Conservation (phyloP, 257 asterid species). For the Fraxinus pennsylvanica region DNA sequence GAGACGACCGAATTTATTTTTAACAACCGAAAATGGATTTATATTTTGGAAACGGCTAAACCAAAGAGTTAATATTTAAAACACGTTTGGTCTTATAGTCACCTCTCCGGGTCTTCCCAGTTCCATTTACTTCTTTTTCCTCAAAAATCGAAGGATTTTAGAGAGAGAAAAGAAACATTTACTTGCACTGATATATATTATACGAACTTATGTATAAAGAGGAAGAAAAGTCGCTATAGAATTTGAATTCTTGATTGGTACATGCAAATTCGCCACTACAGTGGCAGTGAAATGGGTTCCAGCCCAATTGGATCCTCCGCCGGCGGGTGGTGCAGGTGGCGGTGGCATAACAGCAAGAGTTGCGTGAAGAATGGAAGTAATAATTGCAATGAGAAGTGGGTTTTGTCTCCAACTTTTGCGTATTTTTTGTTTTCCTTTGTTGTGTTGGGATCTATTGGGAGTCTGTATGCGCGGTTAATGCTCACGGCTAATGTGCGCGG, state of each 20-base stretch:
- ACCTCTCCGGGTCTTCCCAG: neutral
- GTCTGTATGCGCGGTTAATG: conserved; percentile 57
- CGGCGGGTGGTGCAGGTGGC: conserved; percentile 40
- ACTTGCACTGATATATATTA: neutral
- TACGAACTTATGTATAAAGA: neutral
- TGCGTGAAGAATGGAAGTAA: conserved; percentile 8
- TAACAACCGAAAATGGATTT: no score
- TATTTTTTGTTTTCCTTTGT: conserved; percentile 62
- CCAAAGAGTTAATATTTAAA: no score
- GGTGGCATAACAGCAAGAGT: conserved; percentile 24
- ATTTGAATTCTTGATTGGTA: conserved; percentile 1
- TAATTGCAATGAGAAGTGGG: conserved; percentile 27
- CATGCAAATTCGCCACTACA: conserved; percentile 34
- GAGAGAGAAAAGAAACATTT: neutral
- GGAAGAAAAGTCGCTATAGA: neutral
- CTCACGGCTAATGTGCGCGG: conserved; percentile 63
- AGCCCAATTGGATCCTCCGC: conserved; percentile 29
- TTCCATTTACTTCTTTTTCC: neutral
- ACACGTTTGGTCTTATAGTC: neutral
- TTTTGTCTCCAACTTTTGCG: conserved; percentile 43
- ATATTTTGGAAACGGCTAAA: no score
- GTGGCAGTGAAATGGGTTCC: conserved; percentile 36
- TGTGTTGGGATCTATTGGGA: conserved; percentile 69
- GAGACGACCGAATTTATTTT: no score
- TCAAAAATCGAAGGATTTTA: neutral